Evolutionary conservation across 805 yeast species (phyloP), one percentile per base, ranked within the genome.

Genomic region (Vanderwaltozyma verrucispora): DNA sequence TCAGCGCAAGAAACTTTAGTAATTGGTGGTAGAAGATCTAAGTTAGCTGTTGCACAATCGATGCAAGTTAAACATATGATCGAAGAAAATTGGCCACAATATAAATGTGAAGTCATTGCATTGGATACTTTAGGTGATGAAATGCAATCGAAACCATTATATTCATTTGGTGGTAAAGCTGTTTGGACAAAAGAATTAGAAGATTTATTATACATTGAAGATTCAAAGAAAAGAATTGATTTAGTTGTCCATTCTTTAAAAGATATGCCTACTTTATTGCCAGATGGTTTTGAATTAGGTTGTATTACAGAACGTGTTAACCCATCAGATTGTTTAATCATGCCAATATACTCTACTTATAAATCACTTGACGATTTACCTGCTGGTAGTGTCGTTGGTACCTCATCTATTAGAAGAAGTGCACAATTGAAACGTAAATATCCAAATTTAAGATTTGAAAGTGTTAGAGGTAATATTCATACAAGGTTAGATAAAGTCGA

Each of bases 111-210:
- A 20, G 79, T 92, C 17, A 62, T 83, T 11, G 88, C 95, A 3
- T 69, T 85, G 28, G 72, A 80, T 37, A 89, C 98, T 1, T 67
- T 92, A 26, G 98, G 97, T 19, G 98, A 92, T 64, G 81, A 84
- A 54, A 79, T 82, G 23, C 92, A 77, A 54, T 73, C 71, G 53
- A 79, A 76, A 55, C 96, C 98, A 7, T 67, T 92, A 35, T 92
- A 89, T 60, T 75, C 95, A 4, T 92, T 92, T 62, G 97, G 96
- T 30, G 98, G 98, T 19, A 92, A 92, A 59, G 77, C 96, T 0
- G 60, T 92, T 18, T 92, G 98, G 98, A 92, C 98, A 3, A 83
- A 84, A 54, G 98, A 92, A 61, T 68, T 92, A 40, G 98, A 92
- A 62, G 78, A 77, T 18, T 64, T 87, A 34, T 64, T 89, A 28